Evolutionary conservation across 805 yeast genomes (phyloP).

Genomic region (Kazachstania bromeliacearum): DNA sequence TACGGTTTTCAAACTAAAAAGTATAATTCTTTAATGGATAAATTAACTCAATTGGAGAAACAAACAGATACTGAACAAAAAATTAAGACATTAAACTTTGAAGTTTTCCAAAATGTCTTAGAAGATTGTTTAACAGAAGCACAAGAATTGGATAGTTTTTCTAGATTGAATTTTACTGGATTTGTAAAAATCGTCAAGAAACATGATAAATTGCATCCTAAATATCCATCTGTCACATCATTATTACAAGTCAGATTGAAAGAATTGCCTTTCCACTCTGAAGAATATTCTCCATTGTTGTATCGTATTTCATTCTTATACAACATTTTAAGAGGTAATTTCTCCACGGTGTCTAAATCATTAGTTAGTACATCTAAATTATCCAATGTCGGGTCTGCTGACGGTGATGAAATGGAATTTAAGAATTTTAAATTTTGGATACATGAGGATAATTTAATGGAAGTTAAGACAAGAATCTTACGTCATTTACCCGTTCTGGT

Average conservation of each 20-base stretch:
- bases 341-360: constrained; percentile 27
- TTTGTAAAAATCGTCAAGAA: constrained; percentile 90
- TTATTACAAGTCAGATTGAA: constrained; percentile 79
- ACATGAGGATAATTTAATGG: constrained; percentile 95
- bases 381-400: constrained; percentile 27
- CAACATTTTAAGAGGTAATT: constrained; percentile 65
- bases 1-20: constrained; percentile 60
- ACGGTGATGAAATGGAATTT: constrained; percentile 29
- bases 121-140: constrained; percentile 70
- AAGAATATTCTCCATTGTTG: constrained; percentile 86
- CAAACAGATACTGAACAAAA: constrained; percentile 37
- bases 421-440: constrained; percentile 88
- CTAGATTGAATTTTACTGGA: constrained; percentile 89
- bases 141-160: constrained; percentile 80
- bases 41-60: constrained; percentile 55
- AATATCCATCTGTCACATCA: constrained; percentile 78
- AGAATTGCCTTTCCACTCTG: constrained; percentile 84
- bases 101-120: constrained; percentile 52
- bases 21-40: constrained; percentile 58
- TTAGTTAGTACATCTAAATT: constrained; percentile 32
- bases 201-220: constrained; percentile 84
- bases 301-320: constrained; percentile 75
- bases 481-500: constrained; percentile 89
- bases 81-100: constrained; percentile 43
- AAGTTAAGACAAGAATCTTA: constrained; percentile 88